Conservation (phyloP, 1,284 basidiomycete species). For the Albatrellus sp. region DNA sequence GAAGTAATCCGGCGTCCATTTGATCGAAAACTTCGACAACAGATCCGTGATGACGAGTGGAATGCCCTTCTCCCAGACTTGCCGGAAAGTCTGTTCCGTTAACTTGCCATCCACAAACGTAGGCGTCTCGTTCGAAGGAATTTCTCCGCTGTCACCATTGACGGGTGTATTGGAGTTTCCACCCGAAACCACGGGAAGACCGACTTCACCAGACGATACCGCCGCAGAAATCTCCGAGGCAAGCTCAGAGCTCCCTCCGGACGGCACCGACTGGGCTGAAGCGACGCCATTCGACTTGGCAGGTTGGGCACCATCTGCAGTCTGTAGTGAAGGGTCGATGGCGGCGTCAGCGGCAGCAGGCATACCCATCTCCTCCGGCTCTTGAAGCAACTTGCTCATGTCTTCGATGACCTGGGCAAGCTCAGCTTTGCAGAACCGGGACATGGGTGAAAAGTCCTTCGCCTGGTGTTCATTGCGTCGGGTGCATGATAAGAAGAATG, state of each 20-base stretch:
- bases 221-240: neutral
- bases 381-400: slow-evolving; percentile 43
- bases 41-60: slow-evolving; percentile 69
- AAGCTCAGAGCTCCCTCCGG: neutral
- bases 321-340: neutral
- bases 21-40: slow-evolving; percentile 43
- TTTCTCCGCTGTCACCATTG: slow-evolving; percentile 5
- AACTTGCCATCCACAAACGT: slow-evolving; percentile 40
- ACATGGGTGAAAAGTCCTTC: slow-evolving; percentile 67
- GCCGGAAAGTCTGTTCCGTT: slow-evolving; percentile 49
- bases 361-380: slow-evolving; percentile 6
- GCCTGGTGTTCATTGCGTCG: slow-evolving; percentile 55
- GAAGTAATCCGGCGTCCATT: slow-evolving; percentile 81
- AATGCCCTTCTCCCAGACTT: slow-evolving; percentile 61
- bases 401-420: slow-evolving; percentile 50
- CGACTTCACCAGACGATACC: neutral
- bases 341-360: neutral
- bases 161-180: slow-evolving; percentile 7
- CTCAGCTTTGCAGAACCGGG: slow-evolving; percentile 60
- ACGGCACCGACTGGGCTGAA: neutral
- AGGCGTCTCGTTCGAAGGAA: slow-evolving; percentile 32
- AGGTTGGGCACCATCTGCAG: neutral
- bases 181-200: neutral
- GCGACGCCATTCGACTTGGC: neutral
- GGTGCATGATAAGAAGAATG: slow-evolving; percentile 63